These are phyloP conservation scores for Entomortierella beljakovae DNA, from an alignment of 192 early-diverging fungal genomes.

Conservation along the genomic window DNA sequence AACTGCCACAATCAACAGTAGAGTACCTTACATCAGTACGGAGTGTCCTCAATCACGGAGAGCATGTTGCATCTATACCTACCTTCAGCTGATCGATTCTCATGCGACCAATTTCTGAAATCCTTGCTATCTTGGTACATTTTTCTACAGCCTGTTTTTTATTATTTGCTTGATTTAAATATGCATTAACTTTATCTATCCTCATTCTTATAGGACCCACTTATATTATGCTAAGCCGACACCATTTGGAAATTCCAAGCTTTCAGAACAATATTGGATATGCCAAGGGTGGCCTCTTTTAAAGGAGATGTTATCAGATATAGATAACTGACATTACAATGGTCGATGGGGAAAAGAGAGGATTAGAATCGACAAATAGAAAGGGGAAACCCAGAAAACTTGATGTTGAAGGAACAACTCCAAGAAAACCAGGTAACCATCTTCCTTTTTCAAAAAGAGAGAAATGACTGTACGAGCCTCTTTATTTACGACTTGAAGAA, in stretches of 20 bases:
- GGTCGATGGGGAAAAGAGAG: constrained; percentile 44
- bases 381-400: constrained; percentile 14
- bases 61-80: constrained; percentile 36
- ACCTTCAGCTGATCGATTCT: constrained; percentile 34
- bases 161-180: background rate
- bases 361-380: constrained; percentile 34
- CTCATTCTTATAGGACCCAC: constrained; percentile 16
- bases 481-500: no score
- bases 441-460: no score
- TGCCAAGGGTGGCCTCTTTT: constrained; percentile 40
- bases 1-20: constrained; percentile 15
- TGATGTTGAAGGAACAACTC: constrained; percentile 15
- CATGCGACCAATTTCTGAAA: constrained; percentile 37
- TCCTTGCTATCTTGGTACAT: constrained; percentile 31
- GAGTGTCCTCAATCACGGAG: constrained; percentile 27
- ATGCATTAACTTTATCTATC: constrained; percentile 3
- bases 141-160: constrained; percentile 8
- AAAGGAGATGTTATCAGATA: constrained; percentile 40
- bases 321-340: constrained; percentile 41
- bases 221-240: constrained; percentile 39
- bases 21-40: constrained; percentile 19
- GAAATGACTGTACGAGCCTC: no score
- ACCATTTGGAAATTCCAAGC: constrained; percentile 43
- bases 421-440: constrained; percentile 31
- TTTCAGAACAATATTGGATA: constrained; percentile 42